These are phyloP conservation scores for Chytriomyces sp. DNA, from an alignment of 192 early-diverging fungal species.

Conservation along the genomic window DNA sequence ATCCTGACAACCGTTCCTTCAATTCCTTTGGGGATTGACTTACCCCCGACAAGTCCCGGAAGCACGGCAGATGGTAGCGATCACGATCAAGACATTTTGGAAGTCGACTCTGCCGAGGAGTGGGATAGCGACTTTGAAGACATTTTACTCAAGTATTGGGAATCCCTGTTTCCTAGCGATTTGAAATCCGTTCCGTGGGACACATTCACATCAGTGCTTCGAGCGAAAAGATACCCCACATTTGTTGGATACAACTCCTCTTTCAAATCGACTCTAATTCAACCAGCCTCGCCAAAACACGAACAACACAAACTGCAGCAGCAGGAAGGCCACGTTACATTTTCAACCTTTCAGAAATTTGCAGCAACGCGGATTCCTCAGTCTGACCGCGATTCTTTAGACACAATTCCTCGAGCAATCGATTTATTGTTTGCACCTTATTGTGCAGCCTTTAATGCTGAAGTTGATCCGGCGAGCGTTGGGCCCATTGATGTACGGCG, in stretches of 20 bases:
- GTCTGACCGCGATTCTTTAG: neutral
- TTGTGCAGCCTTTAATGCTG: slow-evolving; percentile 20
- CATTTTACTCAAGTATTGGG: slow-evolving; percentile 16
- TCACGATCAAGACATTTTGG: slow-evolving; percentile 6
- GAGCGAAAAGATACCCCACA: slow-evolving; percentile 5
- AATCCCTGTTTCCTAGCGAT: neutral
- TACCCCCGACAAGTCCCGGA: slow-evolving; percentile 11
- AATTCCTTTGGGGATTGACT: slow-evolving; percentile 33
- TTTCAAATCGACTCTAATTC: slow-evolving; percentile 5
- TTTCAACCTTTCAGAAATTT: slow-evolving; percentile 1
- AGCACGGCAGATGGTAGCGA: neutral
- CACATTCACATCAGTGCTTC: neutral
- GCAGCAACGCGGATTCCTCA: slow-evolving; percentile 9
- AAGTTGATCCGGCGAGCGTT: neutral
- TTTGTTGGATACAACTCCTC: slow-evolving; percentile 10
- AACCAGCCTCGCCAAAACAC: neutral
- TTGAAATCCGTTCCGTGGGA: slow-evolving; percentile 4
- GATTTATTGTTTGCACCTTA: slow-evolving; percentile 18
- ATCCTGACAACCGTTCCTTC: slow-evolving; percentile 15
- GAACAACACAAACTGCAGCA: too few species aligned
- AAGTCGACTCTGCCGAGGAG: neutral
- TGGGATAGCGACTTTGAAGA: slow-evolving; percentile 24
- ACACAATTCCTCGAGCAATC: neutral
- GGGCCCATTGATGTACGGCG: slow-evolving; percentile 4
- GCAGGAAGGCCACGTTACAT: neutral